Evolutionary conservation across 345 rosid species (phyloP).

Genomic region (Arabidopsis suecica): DNA sequence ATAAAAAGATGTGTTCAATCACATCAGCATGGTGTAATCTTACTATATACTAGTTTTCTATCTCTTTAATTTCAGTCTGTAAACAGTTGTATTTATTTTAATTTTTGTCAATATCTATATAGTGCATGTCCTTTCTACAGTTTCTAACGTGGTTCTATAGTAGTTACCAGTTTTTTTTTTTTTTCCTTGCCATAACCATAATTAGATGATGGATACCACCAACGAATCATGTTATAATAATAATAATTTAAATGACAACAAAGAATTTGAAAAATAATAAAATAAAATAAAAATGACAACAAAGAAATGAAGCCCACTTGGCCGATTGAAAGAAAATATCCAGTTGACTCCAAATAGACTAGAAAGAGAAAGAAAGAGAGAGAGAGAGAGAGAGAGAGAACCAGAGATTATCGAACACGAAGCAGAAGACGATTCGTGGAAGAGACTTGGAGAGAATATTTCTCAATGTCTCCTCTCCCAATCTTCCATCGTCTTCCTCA

Average conservation of each 20-base stretch:
- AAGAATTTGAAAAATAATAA: neutral
- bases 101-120: neutral
- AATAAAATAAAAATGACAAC: neutral
- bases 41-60: too few species aligned
- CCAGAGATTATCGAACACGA: slow-evolving; percentile 32
- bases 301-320: slow-evolving; percentile 31
- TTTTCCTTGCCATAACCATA: neutral
- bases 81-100: neutral
- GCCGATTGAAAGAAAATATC: slow-evolving; percentile 15
- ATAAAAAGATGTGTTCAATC: too few species aligned
- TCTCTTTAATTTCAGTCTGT: too few species aligned
- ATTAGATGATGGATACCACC: neutral
- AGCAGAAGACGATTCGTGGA: slow-evolving; percentile 38
- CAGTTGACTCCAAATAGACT: slow-evolving; percentile 35
- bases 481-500: slow-evolving; percentile 33
- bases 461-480: slow-evolving; percentile 44
- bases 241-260: neutral
- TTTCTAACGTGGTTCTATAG: slow-evolving; percentile 12
- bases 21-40: too few species aligned
- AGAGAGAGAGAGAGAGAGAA: neutral
- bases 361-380: neutral
- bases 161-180: neutral
- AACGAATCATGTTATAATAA: neutral
- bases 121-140: neutral
- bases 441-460: slow-evolving; percentile 1